Evolutionary conservation across 176 grass and related monocot genomes (phyloP).

Genomic region (barley (Hordeum vulgare)): MorexV3_pseudomolecules_assembly NC_058520.1:208795822-208796321

Average conservation of each 20-base stretch:
- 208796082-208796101: not conserved
- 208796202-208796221: not conserved
- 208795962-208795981: not conserved
- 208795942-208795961: not conserved
- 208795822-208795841: not conserved
- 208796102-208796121: not conserved
- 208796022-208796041: not conserved
- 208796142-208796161: not conserved
- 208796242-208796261: not conserved
- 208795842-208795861: not conserved
- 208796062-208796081: not conserved
- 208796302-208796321: not conserved
- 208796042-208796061: not conserved
- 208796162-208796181: not conserved
- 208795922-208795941: too few relatives aligned
- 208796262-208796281: not conserved
- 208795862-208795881: not conserved
- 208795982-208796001: not conserved
- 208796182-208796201: not conserved
- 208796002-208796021: not conserved
- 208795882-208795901: not conserved
- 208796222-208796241: not conserved
- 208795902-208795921: not conserved
- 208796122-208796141: not conserved
- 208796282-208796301: not conserved